phyloP scores from a whole-genome alignment of 2,329 filamentous ascomycete genomes.

The Clarireedia homoeocarpa region DNA sequence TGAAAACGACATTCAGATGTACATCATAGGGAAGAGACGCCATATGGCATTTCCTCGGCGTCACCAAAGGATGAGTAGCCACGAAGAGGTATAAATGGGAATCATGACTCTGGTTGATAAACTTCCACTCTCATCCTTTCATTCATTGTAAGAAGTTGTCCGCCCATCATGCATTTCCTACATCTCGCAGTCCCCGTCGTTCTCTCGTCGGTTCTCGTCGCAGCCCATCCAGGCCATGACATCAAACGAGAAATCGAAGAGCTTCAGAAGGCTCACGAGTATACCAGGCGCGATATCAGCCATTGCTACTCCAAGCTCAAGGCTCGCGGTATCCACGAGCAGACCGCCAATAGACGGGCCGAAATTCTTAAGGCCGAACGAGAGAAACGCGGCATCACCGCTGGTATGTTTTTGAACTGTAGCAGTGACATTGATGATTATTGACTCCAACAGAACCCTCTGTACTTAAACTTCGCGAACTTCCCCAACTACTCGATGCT shows the following conservation, averaged over 20 bases:
- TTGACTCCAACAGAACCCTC: constrained; percentile 5
- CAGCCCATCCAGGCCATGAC: constrained; percentile 4
- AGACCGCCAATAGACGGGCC: constrained; percentile 6
- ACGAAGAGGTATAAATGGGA: too few relatives aligned
- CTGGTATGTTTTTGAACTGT: not conserved
- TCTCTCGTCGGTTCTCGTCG: not conserved
- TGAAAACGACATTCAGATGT: not conserved
- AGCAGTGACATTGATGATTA: too few relatives aligned
- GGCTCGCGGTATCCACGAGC: constrained; percentile 29
- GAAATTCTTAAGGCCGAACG: constrained; percentile 8
- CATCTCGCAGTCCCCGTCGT: not conserved
- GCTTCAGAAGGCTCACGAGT: not conserved
- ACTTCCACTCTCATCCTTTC: too few relatives aligned
- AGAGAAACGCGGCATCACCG: constrained; percentile 9
- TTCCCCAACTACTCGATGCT: not conserved
- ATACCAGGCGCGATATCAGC: constrained; percentile 7
- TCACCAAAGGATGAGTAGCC: too few relatives aligned
- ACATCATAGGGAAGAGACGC: not conserved
- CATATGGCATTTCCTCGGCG: not conserved
- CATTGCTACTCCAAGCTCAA: constrained; percentile 24
- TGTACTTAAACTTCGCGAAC: constrained; percentile 12
- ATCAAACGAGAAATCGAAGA: constrained; percentile 1
- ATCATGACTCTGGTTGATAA: too few relatives aligned
- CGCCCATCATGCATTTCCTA: constrained; percentile 3
- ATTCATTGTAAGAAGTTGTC: too few relatives aligned